These are phyloP conservation scores for Vaccinium darrowii DNA, from an alignment of 148 eudicot genomes.

Conservation along the genomic window DNA sequence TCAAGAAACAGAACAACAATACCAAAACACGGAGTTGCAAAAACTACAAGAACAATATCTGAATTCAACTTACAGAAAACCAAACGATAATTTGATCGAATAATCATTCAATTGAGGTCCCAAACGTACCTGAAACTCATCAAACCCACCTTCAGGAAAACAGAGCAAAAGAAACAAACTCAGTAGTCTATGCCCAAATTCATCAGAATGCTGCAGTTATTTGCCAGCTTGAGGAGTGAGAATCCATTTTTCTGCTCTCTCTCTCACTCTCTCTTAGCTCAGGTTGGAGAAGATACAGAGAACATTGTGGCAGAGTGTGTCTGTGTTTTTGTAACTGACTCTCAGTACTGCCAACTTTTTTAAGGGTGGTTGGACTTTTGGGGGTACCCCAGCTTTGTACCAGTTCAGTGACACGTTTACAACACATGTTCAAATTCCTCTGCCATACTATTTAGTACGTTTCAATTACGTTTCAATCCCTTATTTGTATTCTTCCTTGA, in stretches of 20 bases:
- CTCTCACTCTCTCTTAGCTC: neutral
- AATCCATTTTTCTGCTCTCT: neutral
- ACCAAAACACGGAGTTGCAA: neutral
- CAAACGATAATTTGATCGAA: neutral
- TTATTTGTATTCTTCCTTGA: constrained; percentile 7
- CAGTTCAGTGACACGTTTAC: constrained; percentile 7
- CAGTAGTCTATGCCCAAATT: neutral
- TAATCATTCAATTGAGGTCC: neutral
- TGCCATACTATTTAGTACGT: neutral
- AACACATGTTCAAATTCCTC: constrained; percentile 4
- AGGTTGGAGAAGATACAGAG: neutral
- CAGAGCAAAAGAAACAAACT: neutral
- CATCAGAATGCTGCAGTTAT: neutral
- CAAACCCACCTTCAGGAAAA: neutral
- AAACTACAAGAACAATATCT: too few relatives aligned
- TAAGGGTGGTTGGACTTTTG: neutral
- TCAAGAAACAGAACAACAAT: neutral
- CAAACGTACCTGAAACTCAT: constrained; percentile 3
- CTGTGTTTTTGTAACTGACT: neutral
- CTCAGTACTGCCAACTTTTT: neutral
- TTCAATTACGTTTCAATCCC: constrained; percentile 11
- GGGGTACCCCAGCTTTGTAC: neutral
- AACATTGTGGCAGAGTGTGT: neutral
- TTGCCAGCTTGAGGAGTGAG: neutral
- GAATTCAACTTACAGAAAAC: too few relatives aligned